phyloP scores from a whole-genome alignment of 1,284 basidiomycete species.

The Sanghuangporus sanghuang region DNA sequence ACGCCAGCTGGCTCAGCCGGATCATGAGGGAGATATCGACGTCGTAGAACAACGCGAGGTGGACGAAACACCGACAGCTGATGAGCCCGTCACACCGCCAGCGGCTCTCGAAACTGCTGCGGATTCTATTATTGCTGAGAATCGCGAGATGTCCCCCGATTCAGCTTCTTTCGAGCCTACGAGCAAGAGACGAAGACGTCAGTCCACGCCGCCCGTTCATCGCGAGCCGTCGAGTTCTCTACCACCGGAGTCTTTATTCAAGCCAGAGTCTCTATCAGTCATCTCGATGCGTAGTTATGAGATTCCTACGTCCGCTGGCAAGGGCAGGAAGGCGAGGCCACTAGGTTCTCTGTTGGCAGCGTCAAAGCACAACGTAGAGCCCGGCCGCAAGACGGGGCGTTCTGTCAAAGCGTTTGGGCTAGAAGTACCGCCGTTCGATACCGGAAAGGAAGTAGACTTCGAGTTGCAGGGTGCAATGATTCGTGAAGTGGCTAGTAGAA shows the following conservation, averaged over 20 bases:
- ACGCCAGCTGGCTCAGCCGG: neutral
- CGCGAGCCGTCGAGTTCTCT: neutral
- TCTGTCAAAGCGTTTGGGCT: conserved; percentile 12
- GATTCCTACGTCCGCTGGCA: neutral
- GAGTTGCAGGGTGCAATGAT: conserved; percentile 5
- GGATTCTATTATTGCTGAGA: neutral
- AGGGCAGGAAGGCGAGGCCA: neutral
- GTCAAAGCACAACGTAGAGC: conserved; percentile 12
- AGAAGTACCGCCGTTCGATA: conserved; percentile 8
- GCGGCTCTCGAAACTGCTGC: neutral
- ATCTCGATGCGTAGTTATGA: conserved; percentile 1
- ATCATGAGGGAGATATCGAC: neutral
- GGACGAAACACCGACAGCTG: neutral
- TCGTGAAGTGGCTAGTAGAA: neutral
- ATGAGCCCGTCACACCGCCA: neutral
- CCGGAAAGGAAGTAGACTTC: conserved; percentile 1
- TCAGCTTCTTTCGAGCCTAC: neutral
- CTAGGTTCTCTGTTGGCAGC: conserved; percentile 2
- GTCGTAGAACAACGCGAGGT: neutral
- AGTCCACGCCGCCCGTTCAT: neutral
- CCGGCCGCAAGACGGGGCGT: conserved; percentile 7
- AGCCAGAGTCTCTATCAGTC: neutral
- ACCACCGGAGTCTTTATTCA: neutral
- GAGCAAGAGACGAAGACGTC: neutral
- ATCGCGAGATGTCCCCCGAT: neutral